Conservation (phyloP, 495 filamentous ascomycete genomes). For the Usnea hakonensis region DNA sequence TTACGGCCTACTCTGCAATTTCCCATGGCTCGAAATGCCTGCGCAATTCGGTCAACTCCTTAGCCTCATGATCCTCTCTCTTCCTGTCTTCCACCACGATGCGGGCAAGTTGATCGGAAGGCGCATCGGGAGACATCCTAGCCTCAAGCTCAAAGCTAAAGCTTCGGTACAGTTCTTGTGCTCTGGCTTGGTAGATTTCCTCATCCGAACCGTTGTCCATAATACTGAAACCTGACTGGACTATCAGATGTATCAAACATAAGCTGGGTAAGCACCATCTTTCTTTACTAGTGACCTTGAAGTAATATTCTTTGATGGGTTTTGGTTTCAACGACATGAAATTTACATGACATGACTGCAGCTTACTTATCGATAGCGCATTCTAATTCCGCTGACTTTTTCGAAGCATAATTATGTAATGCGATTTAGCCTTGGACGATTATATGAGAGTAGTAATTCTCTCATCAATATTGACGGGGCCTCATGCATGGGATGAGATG, state of each 20-base stretch:
- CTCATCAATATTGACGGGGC: not conserved
- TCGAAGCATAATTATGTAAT: not conserved
- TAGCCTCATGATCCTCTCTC: not conserved
- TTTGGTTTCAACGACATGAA: too few species aligned
- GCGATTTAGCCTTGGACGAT: too few species aligned
- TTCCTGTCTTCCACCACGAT: not conserved
- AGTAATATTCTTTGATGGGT: too few species aligned
- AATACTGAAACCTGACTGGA: too few species aligned
- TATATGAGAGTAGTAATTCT: not conserved
- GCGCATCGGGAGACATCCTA: slow-evolving; percentile 3
- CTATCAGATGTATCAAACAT: not conserved
- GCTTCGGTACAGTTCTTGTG: slow-evolving; percentile 1
- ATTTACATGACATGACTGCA: too few species aligned
- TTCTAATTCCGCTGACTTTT: not conserved
- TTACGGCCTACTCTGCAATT: not conserved
- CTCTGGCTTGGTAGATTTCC: not conserved
- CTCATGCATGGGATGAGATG: not conserved
- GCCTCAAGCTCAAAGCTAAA: slow-evolving; percentile 16
- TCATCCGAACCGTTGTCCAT: not conserved
- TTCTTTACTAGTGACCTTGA: not conserved
- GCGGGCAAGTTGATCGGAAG: not conserved
- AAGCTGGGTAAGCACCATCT: not conserved
- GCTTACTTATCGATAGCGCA: not conserved
- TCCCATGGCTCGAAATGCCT: slow-evolving; percentile 3
- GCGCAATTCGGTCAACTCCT: slow-evolving; percentile 2